These are phyloP conservation scores for Cytidiella melzeri DNA, from an alignment of 768 basidiomycete species.

Conservation along the genomic window DNA sequence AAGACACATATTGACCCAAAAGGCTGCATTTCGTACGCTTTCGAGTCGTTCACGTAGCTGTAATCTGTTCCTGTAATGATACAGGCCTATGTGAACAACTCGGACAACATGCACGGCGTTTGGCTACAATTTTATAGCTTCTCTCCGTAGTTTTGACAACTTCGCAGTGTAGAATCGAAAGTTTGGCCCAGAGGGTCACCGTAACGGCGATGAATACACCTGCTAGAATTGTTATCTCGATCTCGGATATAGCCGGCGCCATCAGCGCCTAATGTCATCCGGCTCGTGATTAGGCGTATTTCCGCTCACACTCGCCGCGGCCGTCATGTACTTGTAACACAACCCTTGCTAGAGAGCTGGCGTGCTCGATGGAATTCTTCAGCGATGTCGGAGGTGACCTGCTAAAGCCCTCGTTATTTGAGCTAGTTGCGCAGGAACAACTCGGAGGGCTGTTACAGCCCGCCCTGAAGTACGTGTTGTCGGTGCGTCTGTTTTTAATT, in stretches of 20 bases:
- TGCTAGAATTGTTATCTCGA: too few relatives aligned
- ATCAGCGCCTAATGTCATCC: not conserved
- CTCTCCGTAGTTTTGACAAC: too few relatives aligned
- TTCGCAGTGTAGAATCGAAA: too few relatives aligned
- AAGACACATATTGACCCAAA: slow-evolving; percentile 2
- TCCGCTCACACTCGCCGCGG: slow-evolving; percentile 1
- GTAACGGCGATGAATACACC: too few relatives aligned
- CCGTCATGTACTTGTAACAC: slow-evolving; percentile 2
- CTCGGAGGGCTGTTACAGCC: slow-evolving; percentile 89
- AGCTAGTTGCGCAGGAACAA: slow-evolving; percentile 91
- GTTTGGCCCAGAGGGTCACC: too few relatives aligned
- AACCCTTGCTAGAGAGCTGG: not conserved
- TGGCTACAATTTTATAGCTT: too few relatives aligned
- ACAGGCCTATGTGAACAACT: too few relatives aligned
- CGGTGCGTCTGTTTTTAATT: slow-evolving; percentile 47
- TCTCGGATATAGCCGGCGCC: too few relatives aligned
- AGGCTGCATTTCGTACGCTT: not conserved
- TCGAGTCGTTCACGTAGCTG: too few relatives aligned
- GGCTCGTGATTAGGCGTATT: not conserved
- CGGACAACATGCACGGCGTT: too few relatives aligned
- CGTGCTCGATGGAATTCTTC: slow-evolving; percentile 67
- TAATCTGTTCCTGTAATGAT: too few relatives aligned
- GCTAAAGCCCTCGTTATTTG: slow-evolving; percentile 79
- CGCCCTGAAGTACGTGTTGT: slow-evolving; percentile 88
- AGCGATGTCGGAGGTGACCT: slow-evolving; percentile 70